Percentiles rank a stretch among this genome's conserved stretches.
Conservation (phyloP, 1,139 yeast species). For the Saccharomyces hybrid region DNA sequence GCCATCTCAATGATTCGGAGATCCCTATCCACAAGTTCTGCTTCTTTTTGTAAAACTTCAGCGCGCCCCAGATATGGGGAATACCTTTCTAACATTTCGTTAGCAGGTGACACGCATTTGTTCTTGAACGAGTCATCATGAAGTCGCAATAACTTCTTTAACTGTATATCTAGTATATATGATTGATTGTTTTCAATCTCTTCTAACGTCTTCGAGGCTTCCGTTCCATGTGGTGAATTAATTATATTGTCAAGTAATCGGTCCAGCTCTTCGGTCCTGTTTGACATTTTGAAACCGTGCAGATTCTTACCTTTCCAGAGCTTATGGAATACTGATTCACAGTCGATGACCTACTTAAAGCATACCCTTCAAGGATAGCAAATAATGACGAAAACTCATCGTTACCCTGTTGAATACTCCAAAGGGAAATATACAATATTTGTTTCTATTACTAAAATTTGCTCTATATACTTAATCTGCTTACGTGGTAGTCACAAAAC, state of each 20-base stretch:
- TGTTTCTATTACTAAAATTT: neutral
- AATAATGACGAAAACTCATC: neutral
- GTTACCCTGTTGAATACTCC: neutral
- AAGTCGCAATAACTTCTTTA: constrained; percentile 22
- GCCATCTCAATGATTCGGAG: constrained; percentile 34
- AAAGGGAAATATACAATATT: neutral
- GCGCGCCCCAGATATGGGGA: constrained; percentile 10
- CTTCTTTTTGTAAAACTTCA: constrained; percentile 25
- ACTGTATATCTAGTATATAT: constrained; percentile 24
- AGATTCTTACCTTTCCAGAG: neutral
- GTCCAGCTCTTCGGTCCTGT: constrained; percentile 14
- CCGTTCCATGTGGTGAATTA: constrained; percentile 19
- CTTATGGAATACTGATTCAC: neutral
- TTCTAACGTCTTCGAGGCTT: constrained; percentile 18
- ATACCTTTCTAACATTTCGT: constrained; percentile 18
- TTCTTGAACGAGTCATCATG: constrained; percentile 25
- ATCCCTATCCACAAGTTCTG: constrained; percentile 30
- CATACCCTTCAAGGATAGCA: neutral
- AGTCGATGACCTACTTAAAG: neutral
- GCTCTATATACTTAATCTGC: neutral
- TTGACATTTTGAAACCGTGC: neutral
- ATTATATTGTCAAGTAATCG: constrained; percentile 16
- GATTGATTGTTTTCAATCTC: constrained; percentile 26
- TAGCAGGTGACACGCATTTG: constrained; percentile 20
- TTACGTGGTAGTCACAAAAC: constrained; percentile 39